Conservation (phyloP, 1,284 basidiomycete genomes). For the Lignosus rhinocerotis region DNA sequence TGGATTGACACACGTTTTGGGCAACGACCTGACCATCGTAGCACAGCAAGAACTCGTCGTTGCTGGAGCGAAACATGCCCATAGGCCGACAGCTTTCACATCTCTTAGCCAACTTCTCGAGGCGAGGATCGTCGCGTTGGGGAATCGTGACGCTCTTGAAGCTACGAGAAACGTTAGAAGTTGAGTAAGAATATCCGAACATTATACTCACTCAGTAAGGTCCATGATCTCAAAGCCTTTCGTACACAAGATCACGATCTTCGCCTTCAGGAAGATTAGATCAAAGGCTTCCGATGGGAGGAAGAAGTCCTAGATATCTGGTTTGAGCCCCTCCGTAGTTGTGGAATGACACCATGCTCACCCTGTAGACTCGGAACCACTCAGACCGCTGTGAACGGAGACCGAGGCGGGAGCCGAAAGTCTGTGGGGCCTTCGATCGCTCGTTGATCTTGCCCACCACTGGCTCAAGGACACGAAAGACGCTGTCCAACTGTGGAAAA, state of each 20-base stretch:
- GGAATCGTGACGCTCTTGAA: conserved; percentile 90
- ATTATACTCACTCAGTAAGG: conserved; percentile 72
- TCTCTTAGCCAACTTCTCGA: conserved; percentile 74
- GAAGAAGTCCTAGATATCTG: conserved; percentile 77
- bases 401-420: conserved; percentile 71
- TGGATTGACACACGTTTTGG: background rate
- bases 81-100: conserved; percentile 84
- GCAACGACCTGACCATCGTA: conserved; percentile 70
- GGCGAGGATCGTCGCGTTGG: conserved; percentile 71
- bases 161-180: conserved; percentile 37
- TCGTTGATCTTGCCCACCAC: conserved; percentile 85
- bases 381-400: conserved; percentile 79
- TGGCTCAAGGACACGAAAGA: conserved; percentile 93
- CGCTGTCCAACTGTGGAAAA: conserved; percentile 69
- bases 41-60: conserved; percentile 90
- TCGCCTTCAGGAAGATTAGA: conserved; percentile 88
- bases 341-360: conserved; percentile 30
- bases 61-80: conserved; percentile 89
- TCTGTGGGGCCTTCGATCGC: conserved; percentile 62
- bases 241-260: conserved; percentile 88
- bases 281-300: conserved; percentile 87
- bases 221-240: conserved; percentile 99
- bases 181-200: background rate
- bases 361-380: conserved; percentile 90
- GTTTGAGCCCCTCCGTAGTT: background rate